phyloP scores from a whole-genome alignment of 2,329 filamentous ascomycete genomes.

The Diaporthe ampelina region DNA sequence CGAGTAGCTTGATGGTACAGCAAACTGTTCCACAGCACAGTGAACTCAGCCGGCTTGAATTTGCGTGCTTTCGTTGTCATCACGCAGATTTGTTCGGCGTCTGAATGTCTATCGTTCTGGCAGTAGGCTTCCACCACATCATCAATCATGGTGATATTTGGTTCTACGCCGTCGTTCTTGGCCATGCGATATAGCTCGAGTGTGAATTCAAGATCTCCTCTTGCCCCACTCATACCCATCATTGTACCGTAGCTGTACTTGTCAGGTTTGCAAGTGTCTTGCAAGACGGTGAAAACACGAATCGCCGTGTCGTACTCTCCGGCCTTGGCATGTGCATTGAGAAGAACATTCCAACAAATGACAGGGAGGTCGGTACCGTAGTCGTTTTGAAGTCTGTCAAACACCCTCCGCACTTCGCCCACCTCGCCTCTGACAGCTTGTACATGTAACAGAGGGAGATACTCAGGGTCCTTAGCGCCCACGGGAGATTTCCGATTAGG shows the following conservation, averaged over 20 bases:
- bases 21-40: conserved; percentile 83
- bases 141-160: conserved; percentile 71
- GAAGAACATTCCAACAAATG: conserved; percentile 80
- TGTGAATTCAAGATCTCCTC: conserved; percentile 81
- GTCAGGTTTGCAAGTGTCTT: conserved; percentile 66
- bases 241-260: conserved; percentile 77
- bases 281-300: conserved; percentile 73
- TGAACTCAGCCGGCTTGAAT: conserved; percentile 61
- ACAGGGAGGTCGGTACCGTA: conserved; percentile 70
- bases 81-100: conserved; percentile 72
- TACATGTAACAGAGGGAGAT: conserved; percentile 73
- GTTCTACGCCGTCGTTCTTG: conserved; percentile 62
- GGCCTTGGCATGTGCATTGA: conserved; percentile 77
- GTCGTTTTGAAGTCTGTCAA: conserved; percentile 71
- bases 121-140: conserved; percentile 78
- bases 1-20: conserved; percentile 77
- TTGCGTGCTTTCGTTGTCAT: conserved; percentile 65
- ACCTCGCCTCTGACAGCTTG: conserved; percentile 79
- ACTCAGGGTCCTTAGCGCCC: conserved; percentile 25
- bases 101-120: conserved; percentile 64
- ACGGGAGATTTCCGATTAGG: conserved; percentile 24
- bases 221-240: conserved; percentile 78
- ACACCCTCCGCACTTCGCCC: conserved; percentile 68
- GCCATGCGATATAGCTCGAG: conserved; percentile 76
- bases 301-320: conserved; percentile 78